Evolutionary conservation across 73 alveolate species (phyloP).

Genomic region (Uronychia setigera): DNA sequence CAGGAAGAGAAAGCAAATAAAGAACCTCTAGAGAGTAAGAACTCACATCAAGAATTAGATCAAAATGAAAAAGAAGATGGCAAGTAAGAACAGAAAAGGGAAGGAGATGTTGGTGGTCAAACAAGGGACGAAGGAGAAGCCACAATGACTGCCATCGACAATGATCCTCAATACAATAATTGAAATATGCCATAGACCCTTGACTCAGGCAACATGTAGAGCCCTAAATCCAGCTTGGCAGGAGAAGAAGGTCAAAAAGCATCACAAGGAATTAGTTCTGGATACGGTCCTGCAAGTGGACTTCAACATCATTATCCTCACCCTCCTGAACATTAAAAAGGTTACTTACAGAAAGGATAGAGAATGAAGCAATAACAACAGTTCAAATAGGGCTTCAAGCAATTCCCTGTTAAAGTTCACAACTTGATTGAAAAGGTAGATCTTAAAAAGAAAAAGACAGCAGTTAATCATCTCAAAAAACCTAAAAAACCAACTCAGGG

Average conservation of each 20-base stretch:
- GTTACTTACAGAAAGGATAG: not conserved
- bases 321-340: not conserved
- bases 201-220: not conserved
- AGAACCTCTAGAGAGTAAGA: no score
- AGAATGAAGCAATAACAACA: not conserved
- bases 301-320: not conserved
- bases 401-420: constrained; percentile 54
- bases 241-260: not conserved
- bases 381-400: not conserved
- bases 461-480: constrained; percentile 12
- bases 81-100: no score
- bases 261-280: not conserved
- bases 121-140: no score
- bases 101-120: no score
- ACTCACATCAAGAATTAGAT: no score
- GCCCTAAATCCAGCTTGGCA: not conserved
- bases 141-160: no score
- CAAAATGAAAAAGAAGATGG: no score
- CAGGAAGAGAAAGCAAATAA: no score
- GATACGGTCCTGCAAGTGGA: not conserved
- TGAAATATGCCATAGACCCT: no score
- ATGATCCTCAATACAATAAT: no score
- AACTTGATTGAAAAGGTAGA: constrained; percentile 44
- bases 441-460: constrained; percentile 28
- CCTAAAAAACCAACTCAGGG: constrained; percentile 2